Base-by-base conservation (phyloP, 2,329 filamentous ascomycete species). In the Botrytis fabae region DNA sequence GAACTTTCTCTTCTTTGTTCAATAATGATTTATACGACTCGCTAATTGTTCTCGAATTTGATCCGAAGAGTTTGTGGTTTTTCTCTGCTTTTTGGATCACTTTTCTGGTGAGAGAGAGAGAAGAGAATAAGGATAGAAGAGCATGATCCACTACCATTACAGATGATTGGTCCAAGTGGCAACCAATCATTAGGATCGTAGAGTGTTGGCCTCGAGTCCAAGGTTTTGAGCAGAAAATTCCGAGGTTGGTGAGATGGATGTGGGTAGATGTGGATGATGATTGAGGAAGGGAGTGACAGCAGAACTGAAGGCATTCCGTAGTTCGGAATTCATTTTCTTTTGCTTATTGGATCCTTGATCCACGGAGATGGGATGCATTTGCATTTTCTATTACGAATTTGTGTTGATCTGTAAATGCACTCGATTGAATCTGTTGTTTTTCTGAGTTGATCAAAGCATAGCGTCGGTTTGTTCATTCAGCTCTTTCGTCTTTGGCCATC, bases 101-200 rank as follows among this genome's bases (percentile, higher is more conserved):
- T 63, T 61, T 61, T 25, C 25, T 48, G 7, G 32, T 38, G 35
- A 16, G 32, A 9, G 32, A 42, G 69, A 63, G n/a, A 32, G 59
- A 42, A 28, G 69, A 54, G 20, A 28, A 38, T 51, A 42, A 68
- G 32, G 35, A 42, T 38, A 32, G 22, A 28, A 25, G 40, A 70
- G 69, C 4, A 14, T 32, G 69, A 63, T 18, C 59, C 69, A 42
- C 69, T 54, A 6, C 18, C 42, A 18, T 42, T 12, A 40, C 48
- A 5, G 54, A 22, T 14, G 59, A 64, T 71, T 71, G 69, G 69
- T n/a, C 28, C 59, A 40, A 71, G 69, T 71, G 69, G 20, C 51
- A 42, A 18, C 69, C 69, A 71, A 71, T 71, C 35, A 71, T 3
- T 16, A 69, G 48, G 12, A 57, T 25, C 18, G 57, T 44, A 38